Percentiles rank a stretch among this genome's conserved stretches.
Evolutionary conservation across 768 basidiomycete species (phyloP).

Genomic region (Lactarius psammicola): DNA sequence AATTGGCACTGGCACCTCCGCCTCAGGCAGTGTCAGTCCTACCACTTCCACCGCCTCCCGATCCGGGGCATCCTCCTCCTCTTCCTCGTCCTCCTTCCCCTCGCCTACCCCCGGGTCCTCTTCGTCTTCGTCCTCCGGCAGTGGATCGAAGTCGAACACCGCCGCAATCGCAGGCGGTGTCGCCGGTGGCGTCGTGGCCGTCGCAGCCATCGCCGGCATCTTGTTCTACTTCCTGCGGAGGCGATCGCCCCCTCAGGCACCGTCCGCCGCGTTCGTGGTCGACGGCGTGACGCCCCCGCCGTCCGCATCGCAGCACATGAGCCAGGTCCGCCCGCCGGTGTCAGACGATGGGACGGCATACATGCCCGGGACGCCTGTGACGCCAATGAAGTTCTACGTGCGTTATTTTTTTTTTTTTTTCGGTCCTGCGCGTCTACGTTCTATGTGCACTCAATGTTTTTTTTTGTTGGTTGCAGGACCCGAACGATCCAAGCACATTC

Average conservation of each 20-base stretch:
- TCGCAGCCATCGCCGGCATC: background rate
- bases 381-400: slow-evolving; percentile 13
- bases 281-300: background rate
- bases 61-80: too few species aligned
- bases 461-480: slow-evolving; percentile 13
- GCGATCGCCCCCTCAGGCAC: background rate
- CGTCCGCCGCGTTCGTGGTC: background rate
- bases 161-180: slow-evolving; percentile 4
- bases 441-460: background rate
- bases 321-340: background rate
- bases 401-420: background rate
- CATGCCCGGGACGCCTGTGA: background rate
- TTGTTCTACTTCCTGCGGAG: background rate
- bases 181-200: slow-evolving; percentile 3
- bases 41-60: background rate
- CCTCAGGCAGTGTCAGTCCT: background rate
- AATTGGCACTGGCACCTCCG: background rate
- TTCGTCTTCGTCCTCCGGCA: background rate
- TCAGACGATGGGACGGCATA: background rate
- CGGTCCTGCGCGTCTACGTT: too few species aligned
- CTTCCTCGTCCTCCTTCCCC: too few species aligned
- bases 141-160: background rate
- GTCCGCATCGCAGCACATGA: background rate
- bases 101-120: fast-evolving
- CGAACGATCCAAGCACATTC: slow-evolving; percentile 15